Percentiles rank a stretch among this genome's conserved stretches.
phyloP scores from a whole-genome alignment of 768 basidiomycete species.

The Phylloporus sp. region DNA sequence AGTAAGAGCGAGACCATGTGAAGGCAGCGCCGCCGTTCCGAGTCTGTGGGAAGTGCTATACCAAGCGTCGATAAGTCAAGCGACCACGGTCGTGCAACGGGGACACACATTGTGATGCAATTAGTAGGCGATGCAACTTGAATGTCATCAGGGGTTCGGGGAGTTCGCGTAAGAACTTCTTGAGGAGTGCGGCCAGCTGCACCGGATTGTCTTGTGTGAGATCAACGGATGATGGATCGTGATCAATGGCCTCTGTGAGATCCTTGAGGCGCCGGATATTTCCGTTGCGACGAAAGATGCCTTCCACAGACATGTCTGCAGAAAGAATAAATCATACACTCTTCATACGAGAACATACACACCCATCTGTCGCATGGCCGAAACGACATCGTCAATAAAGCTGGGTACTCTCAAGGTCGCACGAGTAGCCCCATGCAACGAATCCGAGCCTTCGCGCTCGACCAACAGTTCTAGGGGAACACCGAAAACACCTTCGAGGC shows the following conservation, averaged over 20 bases:
- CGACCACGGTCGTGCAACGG: background rate
- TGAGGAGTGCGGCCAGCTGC: constrained; percentile 92
- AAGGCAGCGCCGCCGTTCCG: constrained; percentile 76
- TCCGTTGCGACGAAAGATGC: constrained; percentile 97
- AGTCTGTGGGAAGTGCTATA: constrained; percentile 64
- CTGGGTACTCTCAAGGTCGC: constrained; percentile 86
- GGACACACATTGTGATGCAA: constrained; percentile 79
- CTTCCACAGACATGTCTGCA: constrained; percentile 96
- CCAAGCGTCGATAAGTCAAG: constrained; percentile 9
- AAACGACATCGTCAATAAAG: constrained; percentile 97
- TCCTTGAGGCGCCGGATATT: constrained; percentile 93
- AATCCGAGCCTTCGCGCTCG: constrained; percentile 94
- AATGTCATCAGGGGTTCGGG: constrained; percentile 96
- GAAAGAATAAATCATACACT: background rate
- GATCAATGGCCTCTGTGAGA: constrained; percentile 87
- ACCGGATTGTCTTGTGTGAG: constrained; percentile 93
- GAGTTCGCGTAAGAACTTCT: constrained; percentile 94
- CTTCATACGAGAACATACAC: constrained; percentile 22
- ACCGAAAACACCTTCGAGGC: constrained; percentile 77
- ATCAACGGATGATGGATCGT: constrained; percentile 89
- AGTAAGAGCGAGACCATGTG: constrained; percentile 83
- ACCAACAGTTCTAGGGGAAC: constrained; percentile 90
- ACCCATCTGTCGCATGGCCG: constrained; percentile 99
- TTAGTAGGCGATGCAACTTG: constrained; percentile 84
- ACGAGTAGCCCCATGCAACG: constrained; percentile 82